Conservation (phyloP, 2,329 filamentous ascomycete genomes). For the Aspergillus fructus region DNA sequence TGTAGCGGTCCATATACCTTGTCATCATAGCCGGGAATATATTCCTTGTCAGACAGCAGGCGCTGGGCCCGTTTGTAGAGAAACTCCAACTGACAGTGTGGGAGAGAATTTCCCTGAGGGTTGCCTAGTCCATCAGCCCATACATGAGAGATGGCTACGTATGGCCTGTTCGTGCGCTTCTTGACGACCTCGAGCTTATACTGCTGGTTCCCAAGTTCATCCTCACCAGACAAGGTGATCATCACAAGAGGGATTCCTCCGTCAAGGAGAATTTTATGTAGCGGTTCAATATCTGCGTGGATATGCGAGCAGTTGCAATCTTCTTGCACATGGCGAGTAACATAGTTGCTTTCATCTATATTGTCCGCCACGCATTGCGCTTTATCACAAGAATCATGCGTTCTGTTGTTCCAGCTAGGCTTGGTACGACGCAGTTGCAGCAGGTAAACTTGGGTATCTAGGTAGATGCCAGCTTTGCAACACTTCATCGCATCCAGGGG, state of each 20-base stretch:
- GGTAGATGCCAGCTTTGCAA: not conserved
- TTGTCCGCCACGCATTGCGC: not conserved
- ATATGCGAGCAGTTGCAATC: not conserved
- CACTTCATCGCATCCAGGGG: not conserved
- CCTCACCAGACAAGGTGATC: not conserved
- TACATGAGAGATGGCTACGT: not conserved
- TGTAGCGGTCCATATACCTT: not conserved
- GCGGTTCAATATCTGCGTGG: not conserved
- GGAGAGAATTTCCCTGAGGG: not conserved
- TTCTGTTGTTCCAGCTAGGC: not conserved
- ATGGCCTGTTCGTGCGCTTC: not conserved
- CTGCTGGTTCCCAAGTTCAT: not conserved
- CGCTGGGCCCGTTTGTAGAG: not conserved
- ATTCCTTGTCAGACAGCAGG: not conserved
- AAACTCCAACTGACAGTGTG: not conserved
- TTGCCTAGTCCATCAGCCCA: constrained; percentile 2
- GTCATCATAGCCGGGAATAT: not conserved
- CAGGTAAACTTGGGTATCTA: not conserved
- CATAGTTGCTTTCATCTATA: not conserved
- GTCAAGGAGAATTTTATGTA: not conserved
- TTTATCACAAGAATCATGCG: not conserved
- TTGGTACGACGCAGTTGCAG: not conserved
- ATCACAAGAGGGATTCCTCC: not conserved
- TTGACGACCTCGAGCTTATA: not conserved
- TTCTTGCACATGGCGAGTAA: not conserved